Conservation (phyloP, 495 filamentous ascomycete genomes). For the Aspergillus olivimuriae region DNA sequence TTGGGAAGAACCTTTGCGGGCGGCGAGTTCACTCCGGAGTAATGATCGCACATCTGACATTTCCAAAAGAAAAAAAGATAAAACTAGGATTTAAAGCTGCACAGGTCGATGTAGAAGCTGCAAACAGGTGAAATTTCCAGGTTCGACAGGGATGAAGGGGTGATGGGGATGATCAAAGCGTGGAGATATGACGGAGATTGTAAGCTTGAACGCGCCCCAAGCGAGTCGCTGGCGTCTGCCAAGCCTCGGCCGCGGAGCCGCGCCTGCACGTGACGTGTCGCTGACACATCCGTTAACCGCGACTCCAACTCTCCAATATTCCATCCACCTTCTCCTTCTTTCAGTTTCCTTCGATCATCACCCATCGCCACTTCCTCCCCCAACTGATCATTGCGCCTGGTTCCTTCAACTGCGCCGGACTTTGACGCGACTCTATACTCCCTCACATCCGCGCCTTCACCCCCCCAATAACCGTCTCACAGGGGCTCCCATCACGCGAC, state of each 20-base stretch:
- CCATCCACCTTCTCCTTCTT: too few species aligned
- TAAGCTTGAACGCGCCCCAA: too few species aligned
- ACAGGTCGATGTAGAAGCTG: too few species aligned
- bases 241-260: conserved; percentile 18
- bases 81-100: not conserved
- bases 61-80: conserved; percentile 1
- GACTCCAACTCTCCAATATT: too few species aligned
- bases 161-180: conserved; percentile 1
- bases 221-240: conserved; percentile 11
- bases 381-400: conserved; percentile 8
- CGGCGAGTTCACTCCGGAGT: conserved; percentile 72
- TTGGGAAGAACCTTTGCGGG: conserved; percentile 56
- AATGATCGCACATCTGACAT: conserved; percentile 86
- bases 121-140: too few species aligned
- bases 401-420: too few species aligned
- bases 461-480: not conserved
- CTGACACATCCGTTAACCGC: conserved; percentile 10
- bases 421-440: not conserved
- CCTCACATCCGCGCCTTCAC: conserved; percentile 2
- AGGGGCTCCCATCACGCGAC: conserved; percentile 22
- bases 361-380: conserved; percentile 10
- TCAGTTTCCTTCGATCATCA: too few species aligned
- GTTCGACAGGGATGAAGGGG: too few species aligned
- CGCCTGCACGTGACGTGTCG: conserved; percentile 16
- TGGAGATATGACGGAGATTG: not conserved